Base-by-base conservation (phyloP, 148 eudicot species). In the Camellia granthamiana region DNA sequence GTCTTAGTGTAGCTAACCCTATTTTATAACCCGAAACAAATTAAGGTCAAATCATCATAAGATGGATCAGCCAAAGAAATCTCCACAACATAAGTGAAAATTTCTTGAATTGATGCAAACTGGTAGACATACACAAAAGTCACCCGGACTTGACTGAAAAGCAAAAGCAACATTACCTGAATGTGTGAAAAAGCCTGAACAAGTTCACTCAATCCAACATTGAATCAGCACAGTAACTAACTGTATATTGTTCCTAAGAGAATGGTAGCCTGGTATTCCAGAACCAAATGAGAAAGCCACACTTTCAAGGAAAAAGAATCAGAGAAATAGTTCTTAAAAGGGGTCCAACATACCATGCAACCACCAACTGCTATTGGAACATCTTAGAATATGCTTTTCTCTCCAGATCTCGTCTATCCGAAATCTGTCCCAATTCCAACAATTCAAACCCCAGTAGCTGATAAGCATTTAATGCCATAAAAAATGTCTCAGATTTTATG, bases 391-490 rank as follows among this genome's bases (percentile, higher is more conserved):
- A 94, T 19, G 97, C 92, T 80, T 87, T 89, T 76, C 81, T 91
- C 89, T 90, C 93, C 82, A 82, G 88, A 68, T 88, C 82, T 56
- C 86, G 89, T 83, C 93, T 86, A 69, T 91, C 89, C 63, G 89
- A 81, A 84, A 94, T 86, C 98, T 94, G 89, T 76, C 69, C 19
- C 72, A 79, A 64, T 73, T 69, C 64, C 38, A 6, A 44, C 5
- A 23, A 67, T 77, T 67, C 21, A 54, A 75, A 63, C 30, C 30
- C 68, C 14, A 12, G 23, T 77, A 21, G 7, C 6, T 6, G 56
- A 15, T 69, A 55, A 86, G 51, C 5, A 69, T n/a, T 66, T 49
- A 44, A 42, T 63, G 10, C 74, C 61, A 69, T 12, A 23, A 19
- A 30, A 46, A 63, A 14, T 59, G 13, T 77, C 23, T 43, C 74